Base-by-base conservation (phyloP, 2,329 filamentous ascomycete genomes). In the Thermoascus crustaceus region DNA sequence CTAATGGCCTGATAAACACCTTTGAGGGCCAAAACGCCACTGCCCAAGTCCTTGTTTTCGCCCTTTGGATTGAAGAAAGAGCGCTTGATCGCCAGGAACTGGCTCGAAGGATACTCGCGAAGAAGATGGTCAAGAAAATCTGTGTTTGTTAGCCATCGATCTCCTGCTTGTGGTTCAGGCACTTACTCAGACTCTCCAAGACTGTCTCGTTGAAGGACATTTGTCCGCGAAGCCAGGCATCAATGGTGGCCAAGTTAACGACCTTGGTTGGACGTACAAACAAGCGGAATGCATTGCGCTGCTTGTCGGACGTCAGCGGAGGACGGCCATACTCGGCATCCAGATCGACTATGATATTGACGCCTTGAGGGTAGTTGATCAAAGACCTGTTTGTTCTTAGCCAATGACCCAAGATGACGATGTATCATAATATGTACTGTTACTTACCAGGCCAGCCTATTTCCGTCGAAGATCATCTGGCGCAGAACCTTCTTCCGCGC, bases 61-160 rank as follows among this genome's bases (percentile, higher is more conserved):
- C 72, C 71, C 1, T 65, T 47, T 1, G 65, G 62, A 24, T 76
- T 66, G 60, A 93, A 96, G 54, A 94, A 94, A 5, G 80, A 85
- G 8, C 88, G 78, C 58, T 86, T 89, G 59, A 95, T 82, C 0
- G 77, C 62, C 0, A 80, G 68, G 49, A 85, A 77, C 2, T 69
- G 63, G 49, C 77, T 64, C 0, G 80, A 80, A 0, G 91, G 86
- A n/a, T 66, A 71, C 57, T 94, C 78, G 4, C 91, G 84, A 37
- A 98, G 69, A 5, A 89, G 68, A 53, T 98, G 91, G 44, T 98
- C 91, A 4, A 95, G 68, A 52, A 95, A 95, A 55, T 83, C 72
- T 75, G 31, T 21, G 23, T 30, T 29, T 17, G 17, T 45, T 14
- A 47, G 42, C 34, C 4, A 34, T 16, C 3, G 13, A 10, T 19